Base-by-base conservation (phyloP, 208 protist species). In the Leptomonas pyrrhocoris region DNA sequence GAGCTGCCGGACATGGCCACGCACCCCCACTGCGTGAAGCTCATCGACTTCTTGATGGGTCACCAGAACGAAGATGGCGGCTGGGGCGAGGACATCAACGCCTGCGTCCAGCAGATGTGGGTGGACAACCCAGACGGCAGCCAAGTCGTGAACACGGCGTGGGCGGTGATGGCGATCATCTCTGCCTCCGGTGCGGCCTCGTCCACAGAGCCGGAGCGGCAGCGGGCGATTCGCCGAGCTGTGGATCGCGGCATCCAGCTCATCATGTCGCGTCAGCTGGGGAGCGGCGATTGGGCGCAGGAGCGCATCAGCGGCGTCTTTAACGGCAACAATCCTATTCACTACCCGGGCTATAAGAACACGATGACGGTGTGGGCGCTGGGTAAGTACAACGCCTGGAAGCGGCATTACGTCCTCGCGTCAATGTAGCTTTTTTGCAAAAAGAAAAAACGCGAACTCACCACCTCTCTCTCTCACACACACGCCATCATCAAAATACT, bases 261-360 rank as follows among this genome's bases (percentile, higher is more conserved):
- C 19, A 81, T 98, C 56, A 90, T 97, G 85, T 82, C 85, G 18
- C 81, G 89, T 19, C 95, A 98, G 79, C 81, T 94, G 23, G 64
- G 28, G 11, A 88, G 74, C 19, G 95, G 96, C 6, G 94, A 97
- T 66, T 98, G 92, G 90, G 50, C 75, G 2, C 96, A 98, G 85
- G 92, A 98, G 84, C 80, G 92, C 57, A 98, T 99, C 65, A 93
- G 84, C 67, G 98, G 98, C 34, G 94, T 99, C 30, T 99, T 99
- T 82, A 99, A 99, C 85, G 96, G 95, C 53, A 98, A 98, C 82
- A 99, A 98, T 82, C 93, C 94, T 30, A 99, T 99, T 67, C 88
- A 95, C 75, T 99, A 99, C 84, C 92, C 95, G 0, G 85, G 89
- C n/a, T 98, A 98, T 76, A 96, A 95, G 73, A 97, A 99, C 74